Evolutionary conservation across 345 rosid genomes (phyloP).

Genomic region (Brassica napus): DNA sequence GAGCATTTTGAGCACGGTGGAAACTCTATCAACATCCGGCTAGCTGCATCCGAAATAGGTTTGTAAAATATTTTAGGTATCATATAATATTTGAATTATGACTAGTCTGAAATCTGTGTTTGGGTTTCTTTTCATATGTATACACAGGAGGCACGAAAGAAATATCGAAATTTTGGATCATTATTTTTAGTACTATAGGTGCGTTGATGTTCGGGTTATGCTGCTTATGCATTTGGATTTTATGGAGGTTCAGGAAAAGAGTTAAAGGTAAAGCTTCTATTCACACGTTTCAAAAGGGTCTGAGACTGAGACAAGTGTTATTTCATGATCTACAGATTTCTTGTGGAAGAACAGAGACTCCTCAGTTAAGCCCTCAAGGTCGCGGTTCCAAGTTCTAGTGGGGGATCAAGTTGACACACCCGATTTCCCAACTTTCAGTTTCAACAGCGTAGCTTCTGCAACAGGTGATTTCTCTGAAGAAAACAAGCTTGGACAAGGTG

Average conservation of each 20-base stretch:
- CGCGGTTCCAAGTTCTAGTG: slow-evolving; percentile 42
- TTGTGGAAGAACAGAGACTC: slow-evolving; percentile 43
- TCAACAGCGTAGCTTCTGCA: slow-evolving; percentile 50
- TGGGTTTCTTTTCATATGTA: not conserved
- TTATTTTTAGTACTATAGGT: slow-evolving; percentile 10
- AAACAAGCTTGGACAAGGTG: slow-evolving; percentile 81
- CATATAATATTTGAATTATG: not conserved
- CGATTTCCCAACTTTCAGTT: slow-evolving; percentile 54
- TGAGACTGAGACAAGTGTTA: not conserved
- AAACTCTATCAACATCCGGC: slow-evolving; percentile 46
- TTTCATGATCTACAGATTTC: slow-evolving; percentile 29
- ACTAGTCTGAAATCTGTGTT: not conserved
- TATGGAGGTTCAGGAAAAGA: slow-evolving; percentile 49
- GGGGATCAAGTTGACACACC: slow-evolving; percentile 53
- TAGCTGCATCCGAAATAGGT: slow-evolving; percentile 53
- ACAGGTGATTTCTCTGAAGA: slow-evolving; percentile 61
- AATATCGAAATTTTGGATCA: slow-evolving; percentile 34
- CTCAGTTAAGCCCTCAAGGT: slow-evolving; percentile 51
- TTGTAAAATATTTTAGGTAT: slow-evolving; percentile 1
- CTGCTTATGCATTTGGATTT: slow-evolving; percentile 37
- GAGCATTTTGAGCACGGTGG: slow-evolving; percentile 28
- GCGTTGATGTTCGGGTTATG: slow-evolving; percentile 35
- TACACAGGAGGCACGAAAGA: slow-evolving; percentile 42
- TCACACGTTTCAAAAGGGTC: not conserved
- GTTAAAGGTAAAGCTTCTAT: slow-evolving; percentile 47